Evolutionary conservation across 306 rosid genomes (phyloP).

Genomic region (Dalbergia cultrata): DNA sequence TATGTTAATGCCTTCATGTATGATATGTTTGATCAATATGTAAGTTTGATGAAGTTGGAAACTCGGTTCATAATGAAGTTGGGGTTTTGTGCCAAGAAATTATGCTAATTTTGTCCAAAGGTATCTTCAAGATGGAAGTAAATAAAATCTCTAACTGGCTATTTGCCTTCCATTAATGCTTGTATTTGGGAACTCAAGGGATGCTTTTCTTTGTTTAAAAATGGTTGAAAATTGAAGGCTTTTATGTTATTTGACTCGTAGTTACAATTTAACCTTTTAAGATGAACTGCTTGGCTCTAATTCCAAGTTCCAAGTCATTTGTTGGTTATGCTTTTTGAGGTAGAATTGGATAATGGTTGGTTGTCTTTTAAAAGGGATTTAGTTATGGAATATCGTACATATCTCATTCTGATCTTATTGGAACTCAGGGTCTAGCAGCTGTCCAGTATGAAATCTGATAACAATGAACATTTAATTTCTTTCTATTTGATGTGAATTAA

Average conservation of each 20-base stretch:
- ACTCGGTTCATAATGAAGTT: background rate
- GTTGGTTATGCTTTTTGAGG: too few relatives aligned
- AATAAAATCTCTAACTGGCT: constrained; percentile 15
- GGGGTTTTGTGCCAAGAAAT: background rate
- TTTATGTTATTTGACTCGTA: background rate
- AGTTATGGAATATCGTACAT: too few relatives aligned
- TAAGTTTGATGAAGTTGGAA: constrained; percentile 7
- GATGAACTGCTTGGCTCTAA: too few relatives aligned
- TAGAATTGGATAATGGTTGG: too few relatives aligned
- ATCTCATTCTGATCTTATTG: too few relatives aligned
- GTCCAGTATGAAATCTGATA: too few relatives aligned
- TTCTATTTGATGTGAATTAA: too few relatives aligned
- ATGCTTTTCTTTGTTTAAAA: background rate
- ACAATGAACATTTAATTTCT: too few relatives aligned
- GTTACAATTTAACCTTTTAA: background rate
- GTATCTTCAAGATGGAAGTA: constrained; percentile 1
- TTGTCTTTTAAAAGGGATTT: too few relatives aligned
- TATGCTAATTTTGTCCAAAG: background rate
- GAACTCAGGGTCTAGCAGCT: too few relatives aligned
- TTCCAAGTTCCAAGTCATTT: too few relatives aligned
- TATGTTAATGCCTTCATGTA: constrained; percentile 7
- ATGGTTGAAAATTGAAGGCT: constrained; percentile 10
- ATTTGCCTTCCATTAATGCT: background rate
- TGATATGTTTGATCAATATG: constrained; percentile 1
- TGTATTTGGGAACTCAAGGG: background rate